These are phyloP conservation scores for Halophytophthora batemanensis DNA, from an alignment of 352 stramenopile species.

Conservation along the genomic window DNA sequence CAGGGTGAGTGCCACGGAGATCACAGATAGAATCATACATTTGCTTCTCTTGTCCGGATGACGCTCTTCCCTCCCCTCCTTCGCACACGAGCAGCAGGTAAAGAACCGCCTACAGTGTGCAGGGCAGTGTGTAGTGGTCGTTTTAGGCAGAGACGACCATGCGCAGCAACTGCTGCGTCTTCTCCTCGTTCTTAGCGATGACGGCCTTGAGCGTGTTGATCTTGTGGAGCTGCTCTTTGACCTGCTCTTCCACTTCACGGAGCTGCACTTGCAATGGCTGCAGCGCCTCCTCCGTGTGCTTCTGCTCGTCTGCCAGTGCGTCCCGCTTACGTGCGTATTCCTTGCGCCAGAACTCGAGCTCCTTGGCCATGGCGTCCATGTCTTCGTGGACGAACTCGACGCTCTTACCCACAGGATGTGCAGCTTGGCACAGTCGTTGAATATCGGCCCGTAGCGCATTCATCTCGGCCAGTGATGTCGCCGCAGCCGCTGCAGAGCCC, in stretches of 20 bases:
- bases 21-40: conserved; percentile 1
- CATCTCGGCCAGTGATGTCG: conserved; percentile 70
- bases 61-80: not conserved
- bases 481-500: conserved; percentile 34
- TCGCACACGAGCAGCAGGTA: no score
- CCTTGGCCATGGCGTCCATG: conserved; percentile 91
- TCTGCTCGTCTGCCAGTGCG: conserved; percentile 80
- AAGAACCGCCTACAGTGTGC: no score
- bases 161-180: conserved; percentile 86
- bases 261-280: conserved; percentile 83
- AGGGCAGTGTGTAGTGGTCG: not conserved
- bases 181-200: conserved; percentile 92
- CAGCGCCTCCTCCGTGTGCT: conserved; percentile 80
- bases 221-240: conserved; percentile 90
- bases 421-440: conserved; percentile 91
- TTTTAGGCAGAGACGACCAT: conserved; percentile 81
- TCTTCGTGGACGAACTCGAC: conserved; percentile 95
- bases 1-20: not conserved
- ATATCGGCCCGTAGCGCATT: conserved; percentile 79
- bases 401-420: conserved; percentile 88
- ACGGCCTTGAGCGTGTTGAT: conserved; percentile 91
- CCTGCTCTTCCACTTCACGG: conserved; percentile 85
- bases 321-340: conserved; percentile 80
- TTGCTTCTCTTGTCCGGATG: not conserved
- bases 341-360: conserved; percentile 90